Percentiles rank a stretch among this genome's conserved stretches.
phyloP scores from a whole-genome alignment of 768 basidiomycete species.

The Tulasnella sp. region DNA sequence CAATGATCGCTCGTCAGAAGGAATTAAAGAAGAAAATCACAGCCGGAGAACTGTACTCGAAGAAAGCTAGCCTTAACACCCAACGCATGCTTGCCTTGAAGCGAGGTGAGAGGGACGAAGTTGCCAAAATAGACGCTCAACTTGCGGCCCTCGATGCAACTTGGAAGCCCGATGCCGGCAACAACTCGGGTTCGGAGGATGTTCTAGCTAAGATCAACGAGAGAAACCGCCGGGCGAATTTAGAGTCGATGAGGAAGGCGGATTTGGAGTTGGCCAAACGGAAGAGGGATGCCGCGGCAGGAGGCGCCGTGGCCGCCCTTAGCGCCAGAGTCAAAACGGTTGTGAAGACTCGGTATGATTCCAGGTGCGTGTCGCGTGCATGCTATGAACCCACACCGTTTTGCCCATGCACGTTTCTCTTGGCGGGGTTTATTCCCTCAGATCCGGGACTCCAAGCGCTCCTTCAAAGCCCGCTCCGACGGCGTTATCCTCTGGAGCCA shows the following conservation, averaged over 20 bases:
- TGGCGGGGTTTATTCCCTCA: not conserved
- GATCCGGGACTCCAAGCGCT: slow-evolving; percentile 13
- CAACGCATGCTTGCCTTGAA: slow-evolving; percentile 69
- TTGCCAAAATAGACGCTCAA: slow-evolving; percentile 57
- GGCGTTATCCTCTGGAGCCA: not conserved
- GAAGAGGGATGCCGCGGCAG: slow-evolving; percentile 30
- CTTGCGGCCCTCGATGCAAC: slow-evolving; percentile 51
- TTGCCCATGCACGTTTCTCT: not conserved
- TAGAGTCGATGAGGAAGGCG: slow-evolving; percentile 72
- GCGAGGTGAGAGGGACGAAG: slow-evolving; percentile 65
- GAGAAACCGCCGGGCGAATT: slow-evolving; percentile 79
- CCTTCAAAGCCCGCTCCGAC: not conserved
- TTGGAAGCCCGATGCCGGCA: not conserved
- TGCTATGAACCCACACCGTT: not conserved
- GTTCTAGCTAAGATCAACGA: slow-evolving; percentile 80
- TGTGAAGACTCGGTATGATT: slow-evolving; percentile 56
- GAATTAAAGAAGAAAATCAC: slow-evolving; percentile 39
- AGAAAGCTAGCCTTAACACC: slow-evolving; percentile 58
- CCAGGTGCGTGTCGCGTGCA: slow-evolving; percentile 49
- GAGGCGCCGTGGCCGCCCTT: slow-evolving; percentile 33
- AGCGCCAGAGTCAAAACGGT: slow-evolving; percentile 65
- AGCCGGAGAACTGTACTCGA: slow-evolving; percentile 34
- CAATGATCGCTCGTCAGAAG: slow-evolving; percentile 70
- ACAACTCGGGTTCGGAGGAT: slow-evolving; percentile 28
- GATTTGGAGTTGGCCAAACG: slow-evolving; percentile 53